These are phyloP conservation scores for Leccinum sublutescens DNA, from an alignment of 768 basidiomycete genomes.

Conservation along the genomic window DNA sequence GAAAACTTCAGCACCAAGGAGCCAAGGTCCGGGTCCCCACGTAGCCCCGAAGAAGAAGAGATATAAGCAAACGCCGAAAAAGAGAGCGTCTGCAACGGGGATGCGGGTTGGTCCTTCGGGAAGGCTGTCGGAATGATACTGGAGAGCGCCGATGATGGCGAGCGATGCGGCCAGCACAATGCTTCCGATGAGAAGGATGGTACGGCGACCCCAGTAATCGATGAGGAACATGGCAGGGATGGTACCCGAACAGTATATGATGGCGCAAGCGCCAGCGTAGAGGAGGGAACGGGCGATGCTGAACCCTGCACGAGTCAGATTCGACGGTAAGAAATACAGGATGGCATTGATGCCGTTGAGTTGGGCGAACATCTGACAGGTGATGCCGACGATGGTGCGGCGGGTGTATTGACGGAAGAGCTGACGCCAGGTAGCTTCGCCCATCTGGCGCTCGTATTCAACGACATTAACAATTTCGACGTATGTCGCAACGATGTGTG, in stretches of 20 bases:
- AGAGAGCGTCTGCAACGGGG: slow-evolving; percentile 37
- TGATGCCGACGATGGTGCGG: slow-evolving; percentile 50
- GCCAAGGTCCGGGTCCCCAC: slow-evolving; percentile 56
- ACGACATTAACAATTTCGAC: slow-evolving; percentile 41
- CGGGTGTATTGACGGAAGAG: slow-evolving; percentile 50
- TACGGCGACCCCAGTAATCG: slow-evolving; percentile 51
- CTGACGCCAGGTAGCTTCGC: slow-evolving; percentile 45
- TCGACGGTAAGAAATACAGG: slow-evolving; percentile 56
- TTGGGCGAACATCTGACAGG: slow-evolving; percentile 54
- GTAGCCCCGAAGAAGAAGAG: slow-evolving; percentile 58
- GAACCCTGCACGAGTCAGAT: slow-evolving; percentile 51
- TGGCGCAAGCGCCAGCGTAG: slow-evolving; percentile 45
- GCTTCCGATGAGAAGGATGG: slow-evolving; percentile 50
- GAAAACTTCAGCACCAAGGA: slow-evolving; percentile 52
- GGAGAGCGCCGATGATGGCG: slow-evolving; percentile 51
- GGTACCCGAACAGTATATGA: slow-evolving; percentile 49
- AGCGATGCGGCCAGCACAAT: slow-evolving; percentile 42
- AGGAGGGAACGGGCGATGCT: slow-evolving; percentile 41
- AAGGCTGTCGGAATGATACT: slow-evolving; percentile 41
- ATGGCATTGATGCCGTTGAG: slow-evolving; percentile 59
- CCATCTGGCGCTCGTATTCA: slow-evolving; percentile 39
- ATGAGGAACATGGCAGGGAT: slow-evolving; percentile 54
- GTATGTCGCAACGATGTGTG: slow-evolving; percentile 44
- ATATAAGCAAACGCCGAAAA: slow-evolving; percentile 51
- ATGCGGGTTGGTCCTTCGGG: slow-evolving; percentile 33